Evolutionary conservation across 225 moss, liverwort and hornwort genomes (phyloP).

Genomic region (Antitrichia curtipendula): DNA sequence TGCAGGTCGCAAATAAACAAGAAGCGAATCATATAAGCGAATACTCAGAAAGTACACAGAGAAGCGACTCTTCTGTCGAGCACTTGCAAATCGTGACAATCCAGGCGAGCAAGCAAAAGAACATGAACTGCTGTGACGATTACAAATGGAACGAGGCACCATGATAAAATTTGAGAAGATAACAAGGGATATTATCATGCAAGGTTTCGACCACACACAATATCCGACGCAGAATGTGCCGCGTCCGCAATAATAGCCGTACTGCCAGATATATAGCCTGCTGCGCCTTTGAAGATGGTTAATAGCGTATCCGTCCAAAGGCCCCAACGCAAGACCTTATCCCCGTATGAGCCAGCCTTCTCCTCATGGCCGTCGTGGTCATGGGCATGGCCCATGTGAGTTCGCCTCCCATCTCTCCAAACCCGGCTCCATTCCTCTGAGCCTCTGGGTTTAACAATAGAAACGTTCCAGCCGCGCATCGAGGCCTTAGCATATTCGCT

Average conservation of each 20-base stretch:
- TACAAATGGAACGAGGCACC: not conserved
- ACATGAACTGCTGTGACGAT: not conserved
- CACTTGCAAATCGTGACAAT: not conserved
- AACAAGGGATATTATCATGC: not conserved
- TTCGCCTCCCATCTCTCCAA: conserved; percentile 33
- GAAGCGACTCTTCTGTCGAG: not conserved
- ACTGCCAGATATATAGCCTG: conserved; percentile 88
- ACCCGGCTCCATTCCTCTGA: conserved; percentile 6
- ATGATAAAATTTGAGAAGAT: not conserved
- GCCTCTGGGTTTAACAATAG: not conserved
- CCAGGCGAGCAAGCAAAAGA: not conserved
- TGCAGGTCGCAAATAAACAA: not conserved
- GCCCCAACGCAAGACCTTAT: conserved; percentile 68
- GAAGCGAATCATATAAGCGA: not conserved
- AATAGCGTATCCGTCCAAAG: conserved; percentile 67
- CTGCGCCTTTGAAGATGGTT: conserved; percentile 76
- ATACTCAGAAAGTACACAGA: not conserved
- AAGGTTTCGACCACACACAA: conserved; percentile 33
- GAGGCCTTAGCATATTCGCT: not conserved
- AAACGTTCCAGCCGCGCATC: conserved; percentile 24
- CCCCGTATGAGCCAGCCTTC: conserved; percentile 34
- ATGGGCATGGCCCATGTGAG: conserved; percentile 70
- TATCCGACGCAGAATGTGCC: conserved; percentile 86
- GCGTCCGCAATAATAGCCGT: conserved; percentile 91
- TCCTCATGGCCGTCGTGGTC: conserved; percentile 20